Conservation (phyloP, 805 yeast species). For the Brettanomyces sp. region DNA sequence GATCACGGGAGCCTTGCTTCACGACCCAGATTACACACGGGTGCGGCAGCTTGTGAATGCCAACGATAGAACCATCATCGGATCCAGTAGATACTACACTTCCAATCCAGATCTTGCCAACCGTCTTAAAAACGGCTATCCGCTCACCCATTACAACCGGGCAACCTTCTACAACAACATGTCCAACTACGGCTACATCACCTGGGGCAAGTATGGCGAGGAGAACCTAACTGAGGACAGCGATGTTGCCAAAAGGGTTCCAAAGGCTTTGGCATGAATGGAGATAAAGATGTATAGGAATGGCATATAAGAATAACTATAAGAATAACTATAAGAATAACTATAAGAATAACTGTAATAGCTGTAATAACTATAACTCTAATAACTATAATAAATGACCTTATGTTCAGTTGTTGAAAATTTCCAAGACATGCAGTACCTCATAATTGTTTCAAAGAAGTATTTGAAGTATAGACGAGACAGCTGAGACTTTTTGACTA, state of each 20-base stretch:
- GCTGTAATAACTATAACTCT: no score
- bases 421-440: conserved; percentile 40
- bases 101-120: conserved; percentile 36
- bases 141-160: conserved; percentile 31
- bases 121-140: conserved; percentile 26
- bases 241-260: conserved; percentile 4
- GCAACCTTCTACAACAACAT: conserved; percentile 25
- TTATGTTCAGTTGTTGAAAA: conserved; percentile 15
- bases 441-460: conserved; percentile 31
- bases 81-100: conserved; percentile 29
- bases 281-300: no score
- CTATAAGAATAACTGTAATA: no score
- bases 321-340: no score
- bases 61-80: conserved; percentile 35
- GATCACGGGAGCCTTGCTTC: conserved; percentile 18
- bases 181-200: conserved; percentile 9
- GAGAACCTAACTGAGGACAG: conserved; percentile 3
- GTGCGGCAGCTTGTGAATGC: conserved; percentile 8
- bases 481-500: conserved; percentile 10
- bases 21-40: conserved; percentile 13
- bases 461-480: conserved; percentile 18
- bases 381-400: not conserved
- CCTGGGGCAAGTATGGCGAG: conserved; percentile 6
- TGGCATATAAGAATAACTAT: no score
- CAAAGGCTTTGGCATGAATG: conserved; percentile 7